A percentile compares a stretch with the other conserved stretches of the same genome.
These are phyloP conservation scores for Metarhizium sp. DNA, from an alignment of 2,329 filamentous ascomycete genomes.

Conservation along the genomic window DNA sequence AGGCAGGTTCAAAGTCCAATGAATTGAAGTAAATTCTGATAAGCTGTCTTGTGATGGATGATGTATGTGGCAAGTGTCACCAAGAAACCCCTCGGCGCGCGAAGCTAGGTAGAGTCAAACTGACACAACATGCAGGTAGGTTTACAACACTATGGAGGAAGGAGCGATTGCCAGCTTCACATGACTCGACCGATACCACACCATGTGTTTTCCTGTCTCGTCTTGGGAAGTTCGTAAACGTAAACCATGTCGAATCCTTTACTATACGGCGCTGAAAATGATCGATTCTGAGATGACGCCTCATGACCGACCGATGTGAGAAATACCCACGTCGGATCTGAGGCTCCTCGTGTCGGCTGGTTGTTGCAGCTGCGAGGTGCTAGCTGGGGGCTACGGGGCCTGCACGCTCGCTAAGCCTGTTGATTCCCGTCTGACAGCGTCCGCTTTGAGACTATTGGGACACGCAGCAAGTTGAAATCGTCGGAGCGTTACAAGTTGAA, in stretches of 20 bases:
- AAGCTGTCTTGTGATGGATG: no score
- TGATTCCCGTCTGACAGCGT: neutral
- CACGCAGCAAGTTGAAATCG: neutral
- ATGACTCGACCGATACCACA: constrained; percentile 1
- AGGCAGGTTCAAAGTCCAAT: no score
- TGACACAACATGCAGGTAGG: no score
- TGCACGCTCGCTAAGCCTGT: neutral
- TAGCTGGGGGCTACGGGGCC: neutral
- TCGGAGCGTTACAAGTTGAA: neutral
- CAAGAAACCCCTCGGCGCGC: no score
- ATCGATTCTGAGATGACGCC: neutral
- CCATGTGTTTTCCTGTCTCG: neutral
- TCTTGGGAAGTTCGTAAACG: neutral
- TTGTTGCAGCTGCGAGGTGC: neutral
- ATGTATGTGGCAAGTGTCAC: no score
- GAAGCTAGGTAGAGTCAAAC: no score
- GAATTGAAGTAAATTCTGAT: no score
- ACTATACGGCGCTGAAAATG: neutral
- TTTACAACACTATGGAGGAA: neutral
- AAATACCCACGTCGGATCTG: neutral
- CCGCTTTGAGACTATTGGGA: neutral
- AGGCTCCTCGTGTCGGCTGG: neutral
- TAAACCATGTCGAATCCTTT: neutral
- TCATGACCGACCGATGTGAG: neutral
- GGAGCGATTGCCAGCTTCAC: neutral